Evolutionary conservation across 805 yeast genomes (phyloP).

Genomic region (Ogataea methanolica): DNA sequence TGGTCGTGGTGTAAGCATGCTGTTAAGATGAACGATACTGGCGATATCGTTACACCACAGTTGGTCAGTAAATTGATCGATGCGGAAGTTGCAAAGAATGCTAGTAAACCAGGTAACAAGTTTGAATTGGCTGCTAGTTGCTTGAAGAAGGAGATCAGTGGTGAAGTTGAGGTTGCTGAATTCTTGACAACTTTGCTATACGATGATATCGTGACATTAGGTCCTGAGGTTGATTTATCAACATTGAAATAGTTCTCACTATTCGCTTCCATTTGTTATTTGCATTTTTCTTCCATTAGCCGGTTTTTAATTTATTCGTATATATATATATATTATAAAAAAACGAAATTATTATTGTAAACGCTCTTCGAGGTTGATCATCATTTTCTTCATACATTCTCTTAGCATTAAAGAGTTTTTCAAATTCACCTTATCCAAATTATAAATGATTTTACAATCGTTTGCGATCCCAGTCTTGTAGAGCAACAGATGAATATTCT

Average conservation of each 20-base stretch:
- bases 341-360: no score
- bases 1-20: conserved; percentile 82
- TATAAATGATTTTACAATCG: no score
- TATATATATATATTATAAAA: no score
- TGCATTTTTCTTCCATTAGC: no score
- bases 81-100: conserved; percentile 55
- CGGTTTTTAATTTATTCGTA: background rate
- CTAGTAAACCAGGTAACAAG: conserved; percentile 56
- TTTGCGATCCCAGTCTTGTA: no score
- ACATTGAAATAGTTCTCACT: conserved; percentile 21
- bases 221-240: conserved; percentile 27
- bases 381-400: no score
- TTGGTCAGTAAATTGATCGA: conserved; percentile 53
- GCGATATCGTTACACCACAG: conserved; percentile 53
- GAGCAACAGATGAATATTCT: no score
- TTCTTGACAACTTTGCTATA: conserved; percentile 73
- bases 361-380: no score
- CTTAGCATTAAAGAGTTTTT: no score
- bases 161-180: conserved; percentile 62
- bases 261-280: background rate
- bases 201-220: conserved; percentile 59
- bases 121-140: conserved; percentile 64
- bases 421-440: no score
- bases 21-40: conserved; percentile 53
- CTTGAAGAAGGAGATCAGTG: conserved; percentile 69